phyloP scores from a whole-genome alignment of 306 rosid species.

The Trifolium repens region DNA sequence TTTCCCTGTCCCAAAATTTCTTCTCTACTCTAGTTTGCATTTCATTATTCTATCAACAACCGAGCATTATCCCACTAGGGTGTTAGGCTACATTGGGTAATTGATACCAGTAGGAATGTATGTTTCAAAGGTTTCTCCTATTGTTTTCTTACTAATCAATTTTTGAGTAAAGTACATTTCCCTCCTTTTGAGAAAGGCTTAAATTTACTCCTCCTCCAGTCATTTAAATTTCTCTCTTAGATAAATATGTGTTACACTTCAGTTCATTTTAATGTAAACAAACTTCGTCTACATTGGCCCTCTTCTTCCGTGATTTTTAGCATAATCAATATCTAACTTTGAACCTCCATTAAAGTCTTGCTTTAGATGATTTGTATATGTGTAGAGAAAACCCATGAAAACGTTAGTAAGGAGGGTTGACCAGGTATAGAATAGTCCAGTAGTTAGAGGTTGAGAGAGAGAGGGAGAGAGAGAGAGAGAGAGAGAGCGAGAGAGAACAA shows the following conservation, averaged over 20 bases:
- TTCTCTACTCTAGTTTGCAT: conserved; percentile 23
- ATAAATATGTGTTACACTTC: neutral
- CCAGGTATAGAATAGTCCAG: neutral
- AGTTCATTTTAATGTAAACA: conserved; percentile 4
- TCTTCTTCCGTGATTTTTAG: neutral
- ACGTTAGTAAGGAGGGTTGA: neutral
- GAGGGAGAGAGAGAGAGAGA: too few species aligned
- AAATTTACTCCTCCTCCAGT: neutral
- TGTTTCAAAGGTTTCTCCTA: conserved; percentile 7
- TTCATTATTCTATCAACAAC: conserved; percentile 5
- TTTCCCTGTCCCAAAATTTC: neutral
- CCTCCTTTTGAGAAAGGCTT: neutral
- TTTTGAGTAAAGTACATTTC: neutral
- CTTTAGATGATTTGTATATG: neutral
- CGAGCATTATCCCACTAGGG: conserved; percentile 1
- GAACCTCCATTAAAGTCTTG: neutral
- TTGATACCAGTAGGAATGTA: neutral
- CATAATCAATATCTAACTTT: neutral
- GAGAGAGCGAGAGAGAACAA: neutral
- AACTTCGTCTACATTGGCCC: neutral
- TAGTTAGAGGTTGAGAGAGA: neutral
- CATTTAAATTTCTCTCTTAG: neutral
- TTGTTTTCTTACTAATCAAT: neutral
- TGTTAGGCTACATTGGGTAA: conserved; percentile 14
- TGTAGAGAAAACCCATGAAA: neutral